Base-by-base conservation (phyloP, 225 moss, liverwort and hornwort species). In the Rhytidiadelphus loreus region DNA sequence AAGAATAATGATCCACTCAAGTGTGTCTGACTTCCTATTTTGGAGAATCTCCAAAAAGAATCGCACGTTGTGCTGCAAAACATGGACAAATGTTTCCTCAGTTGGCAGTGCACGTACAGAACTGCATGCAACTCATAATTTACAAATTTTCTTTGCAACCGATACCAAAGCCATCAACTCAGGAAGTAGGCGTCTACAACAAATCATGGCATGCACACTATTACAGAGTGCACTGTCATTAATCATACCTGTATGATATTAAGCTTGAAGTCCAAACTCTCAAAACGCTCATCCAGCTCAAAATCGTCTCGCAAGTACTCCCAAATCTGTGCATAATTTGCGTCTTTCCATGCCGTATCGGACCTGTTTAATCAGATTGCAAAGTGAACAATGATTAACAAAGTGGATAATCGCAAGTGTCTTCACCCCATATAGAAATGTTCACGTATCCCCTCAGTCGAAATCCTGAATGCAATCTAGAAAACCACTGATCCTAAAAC, bases 1-100 rank as follows among this genome's bases (percentile, higher is more conserved):
- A 89, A 98, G 96, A 91, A 98, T 98, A 85, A 98, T 98, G 80
- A 97, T 98, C 98, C 98, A 98, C 90, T 98, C 97, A 57, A 98
- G 94, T n/a, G 95, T 96, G 85, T 97, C 96, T 39, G 98, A 97
- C 89, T 98, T 98, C 89, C 96, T 95, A 52, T 97, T 98, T 87
- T 98, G 98, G 55, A 98, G 93, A 89, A 98, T 98, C 88, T 97
- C 98, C 87, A 98, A 88, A 89, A 98, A 98, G 89, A 97, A 98
- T 82, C 97, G 93, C 58, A 98, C 96, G 56, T 98, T 97, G 90
- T 98, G 98, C 97, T 98, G 96, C 92, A 95, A 90, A 83, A 71
- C 71, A 90, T 11, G n/a, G 41, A 43, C 66, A 59, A 78, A 77
- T 8, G 37, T 33, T 69, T 64, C 52, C 39, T 90, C 63, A 86